Evolutionary conservation across 2,329 filamentous ascomycete genomes (phyloP).

Genomic region (Lecanicillium sp.): DNA sequence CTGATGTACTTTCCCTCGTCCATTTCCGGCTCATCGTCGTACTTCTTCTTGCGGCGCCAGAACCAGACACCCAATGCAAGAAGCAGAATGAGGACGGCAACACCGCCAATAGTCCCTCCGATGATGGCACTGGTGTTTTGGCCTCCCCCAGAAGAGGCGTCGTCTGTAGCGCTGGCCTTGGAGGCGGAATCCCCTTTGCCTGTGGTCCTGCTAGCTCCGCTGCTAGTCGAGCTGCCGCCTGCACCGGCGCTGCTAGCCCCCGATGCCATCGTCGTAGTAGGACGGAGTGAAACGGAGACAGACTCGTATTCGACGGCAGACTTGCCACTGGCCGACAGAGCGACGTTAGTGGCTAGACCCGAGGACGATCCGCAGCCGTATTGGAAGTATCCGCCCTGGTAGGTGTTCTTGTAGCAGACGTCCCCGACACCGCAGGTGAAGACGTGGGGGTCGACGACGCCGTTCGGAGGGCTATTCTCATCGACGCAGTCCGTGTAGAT

Average conservation of each 20-base stretch:
- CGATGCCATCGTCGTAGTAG: conserved; percentile 9
- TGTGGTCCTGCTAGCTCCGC: conserved; percentile 3
- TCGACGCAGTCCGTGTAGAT: conserved; percentile 53
- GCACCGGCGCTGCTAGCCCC: conserved; percentile 8
- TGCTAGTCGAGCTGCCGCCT: conserved; percentile 1
- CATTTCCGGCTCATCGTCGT: conserved; percentile 3
- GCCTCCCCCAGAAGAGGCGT: conserved; percentile 13
- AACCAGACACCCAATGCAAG: conserved; percentile 34
- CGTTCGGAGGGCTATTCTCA: conserved; percentile 38
- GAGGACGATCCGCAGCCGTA: conserved; percentile 47
- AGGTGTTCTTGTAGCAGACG: conserved; percentile 49
- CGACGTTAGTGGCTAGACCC: conserved; percentile 39
- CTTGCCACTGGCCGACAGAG: conserved; percentile 36
- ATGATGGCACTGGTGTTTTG: conserved; percentile 42
- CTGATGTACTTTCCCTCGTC: conserved; percentile 6
- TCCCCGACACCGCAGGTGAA: conserved; percentile 44
- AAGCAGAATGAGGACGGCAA: conserved; percentile 37
- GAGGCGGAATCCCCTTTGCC: background rate
- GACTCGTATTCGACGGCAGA: conserved; percentile 24
- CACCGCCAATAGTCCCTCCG: conserved; percentile 45
- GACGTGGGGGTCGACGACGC: conserved; percentile 46
- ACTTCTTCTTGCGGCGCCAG: conserved; percentile 30
- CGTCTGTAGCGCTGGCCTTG: conserved; percentile 6
- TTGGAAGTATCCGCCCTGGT: conserved; percentile 47
- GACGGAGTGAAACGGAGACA: conserved; percentile 27